Evolutionary conservation across 1,139 yeast species (phyloP).

Genomic region (Cylindricascospora bacillispora): DNA sequence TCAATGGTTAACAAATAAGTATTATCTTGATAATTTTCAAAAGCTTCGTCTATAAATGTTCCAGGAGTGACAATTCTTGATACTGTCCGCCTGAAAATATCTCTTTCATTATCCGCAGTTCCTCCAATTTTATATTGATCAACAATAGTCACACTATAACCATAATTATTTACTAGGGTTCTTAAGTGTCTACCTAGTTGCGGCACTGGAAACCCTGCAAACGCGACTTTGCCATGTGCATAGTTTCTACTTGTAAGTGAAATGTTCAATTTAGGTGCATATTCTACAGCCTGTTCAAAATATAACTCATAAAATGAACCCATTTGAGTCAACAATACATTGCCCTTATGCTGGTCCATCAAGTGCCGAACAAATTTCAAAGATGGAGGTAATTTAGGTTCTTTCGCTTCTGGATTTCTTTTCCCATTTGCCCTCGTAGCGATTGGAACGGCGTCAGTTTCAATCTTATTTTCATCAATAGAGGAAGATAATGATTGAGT

Average conservation of each 20-base stretch:
- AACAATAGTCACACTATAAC: conserved; percentile 63
- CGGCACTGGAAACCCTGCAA: conserved; percentile 82
- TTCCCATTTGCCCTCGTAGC: too few species aligned
- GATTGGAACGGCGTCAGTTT: too few species aligned
- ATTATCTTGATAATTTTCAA: conserved; percentile 58
- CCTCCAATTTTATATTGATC: conserved; percentile 41
- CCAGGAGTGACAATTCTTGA: conserved; percentile 86
- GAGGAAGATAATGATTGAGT: too few species aligned
- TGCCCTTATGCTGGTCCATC: conserved; percentile 44
- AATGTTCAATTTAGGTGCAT: conserved; percentile 60
- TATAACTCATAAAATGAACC: conserved; percentile 86
- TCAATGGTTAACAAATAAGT: conserved; percentile 59
- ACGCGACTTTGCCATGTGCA: conserved; percentile 45
- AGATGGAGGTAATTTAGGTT: conserved; percentile 24
- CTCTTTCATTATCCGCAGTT: conserved; percentile 19
- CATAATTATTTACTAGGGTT: conserved; percentile 55
- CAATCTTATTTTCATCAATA: too few species aligned
- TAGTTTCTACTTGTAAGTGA: conserved; percentile 37
- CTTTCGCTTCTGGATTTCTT: not conserved
- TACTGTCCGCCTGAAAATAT: conserved; percentile 51
- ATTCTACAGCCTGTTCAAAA: conserved; percentile 71
- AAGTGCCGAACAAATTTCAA: conserved; percentile 27
- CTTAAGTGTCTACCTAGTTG: conserved; percentile 65
- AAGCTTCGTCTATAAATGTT: conserved; percentile 77
- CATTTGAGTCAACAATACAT: conserved; percentile 77